phyloP scores from a whole-genome alignment of 768 basidiomycete species.

The Phlebiopsis flavidoalba region DNA sequence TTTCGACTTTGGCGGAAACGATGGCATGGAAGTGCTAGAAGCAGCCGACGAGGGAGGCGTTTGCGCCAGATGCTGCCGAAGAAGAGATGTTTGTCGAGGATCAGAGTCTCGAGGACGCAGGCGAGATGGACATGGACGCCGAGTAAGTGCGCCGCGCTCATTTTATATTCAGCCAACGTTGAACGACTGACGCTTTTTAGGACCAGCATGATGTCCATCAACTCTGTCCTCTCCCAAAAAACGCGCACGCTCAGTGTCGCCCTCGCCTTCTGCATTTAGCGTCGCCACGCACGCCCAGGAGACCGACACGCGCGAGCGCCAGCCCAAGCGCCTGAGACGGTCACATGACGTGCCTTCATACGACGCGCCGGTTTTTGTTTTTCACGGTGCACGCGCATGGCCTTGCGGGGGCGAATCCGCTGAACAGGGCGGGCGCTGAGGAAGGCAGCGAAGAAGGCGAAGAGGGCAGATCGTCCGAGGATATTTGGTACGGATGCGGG shows the following conservation, averaged over 20 bases:
- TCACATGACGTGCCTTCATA: conserved; percentile 45
- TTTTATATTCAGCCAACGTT: background rate
- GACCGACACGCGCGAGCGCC: conserved; percentile 12
- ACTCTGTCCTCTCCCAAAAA: conserved; percentile 24
- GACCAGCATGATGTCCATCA: conserved; percentile 14
- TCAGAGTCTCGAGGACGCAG: conserved; percentile 16
- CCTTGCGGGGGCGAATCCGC: conserved; percentile 55
- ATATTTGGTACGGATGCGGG: conserved; percentile 4
- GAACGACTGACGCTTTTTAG: background rate
- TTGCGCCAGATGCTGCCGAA: conserved; percentile 28
- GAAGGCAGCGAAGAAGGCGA: conserved; percentile 56
- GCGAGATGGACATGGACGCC: conserved; percentile 34
- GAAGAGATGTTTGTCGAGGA: conserved; percentile 31
- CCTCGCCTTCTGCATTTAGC: conserved; percentile 8
- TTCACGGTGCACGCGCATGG: conserved; percentile 37
- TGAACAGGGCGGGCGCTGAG: conserved; percentile 58
- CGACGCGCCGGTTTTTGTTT: conserved; percentile 43
- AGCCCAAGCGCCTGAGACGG: conserved; percentile 57
- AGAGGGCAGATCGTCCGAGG: conserved; percentile 41
- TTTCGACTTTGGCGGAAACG: conserved; percentile 19
- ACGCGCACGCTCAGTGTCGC: conserved; percentile 26
- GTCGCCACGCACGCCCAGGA: conserved; percentile 1
- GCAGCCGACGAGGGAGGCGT: conserved; percentile 80
- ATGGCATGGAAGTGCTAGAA: conserved; percentile 75
- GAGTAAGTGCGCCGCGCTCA: conserved; percentile 22